Percentiles rank a stretch among this genome's conserved stretches.
Evolutionary conservation across 2,329 filamentous ascomycete genomes (phyloP).

Genomic region (Fusarium papillatum): DNA sequence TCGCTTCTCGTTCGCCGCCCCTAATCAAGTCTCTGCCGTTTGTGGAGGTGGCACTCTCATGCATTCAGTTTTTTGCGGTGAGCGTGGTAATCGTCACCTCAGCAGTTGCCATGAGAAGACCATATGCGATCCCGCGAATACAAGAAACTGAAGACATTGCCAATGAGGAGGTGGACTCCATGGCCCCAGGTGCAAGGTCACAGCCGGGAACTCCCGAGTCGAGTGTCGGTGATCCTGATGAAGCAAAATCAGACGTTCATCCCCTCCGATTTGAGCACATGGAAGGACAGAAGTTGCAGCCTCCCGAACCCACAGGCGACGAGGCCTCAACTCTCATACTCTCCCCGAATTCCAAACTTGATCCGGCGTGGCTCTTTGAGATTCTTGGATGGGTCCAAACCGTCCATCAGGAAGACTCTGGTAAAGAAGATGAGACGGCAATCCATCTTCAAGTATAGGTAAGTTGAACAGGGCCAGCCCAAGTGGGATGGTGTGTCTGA

Average conservation of each 20-base stretch:
- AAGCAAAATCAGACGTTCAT: conserved; percentile 10
- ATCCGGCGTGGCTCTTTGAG: conserved; percentile 13
- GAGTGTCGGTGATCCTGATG: conserved; percentile 6
- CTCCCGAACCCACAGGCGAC: conserved; percentile 10
- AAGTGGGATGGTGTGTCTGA: conserved; percentile 2
- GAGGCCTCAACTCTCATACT: conserved; percentile 23
- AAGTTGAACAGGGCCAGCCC: conserved; percentile 1
- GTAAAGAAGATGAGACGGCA: conserved; percentile 8
- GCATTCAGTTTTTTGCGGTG: conserved; percentile 20
- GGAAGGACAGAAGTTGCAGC: conserved; percentile 22
- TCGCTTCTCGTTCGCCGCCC: conserved; percentile 11
- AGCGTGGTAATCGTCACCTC: conserved; percentile 17
- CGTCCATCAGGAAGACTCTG: background rate
- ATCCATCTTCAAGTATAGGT: background rate
- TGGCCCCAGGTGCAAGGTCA: background rate
- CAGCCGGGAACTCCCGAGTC: background rate
- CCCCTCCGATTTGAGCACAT: conserved; percentile 25
- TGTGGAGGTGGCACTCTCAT: conserved; percentile 16
- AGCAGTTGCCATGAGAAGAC: conserved; percentile 18
- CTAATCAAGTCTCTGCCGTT: conserved; percentile 2
- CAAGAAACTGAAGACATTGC: conserved; percentile 2
- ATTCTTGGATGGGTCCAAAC: conserved; percentile 22
- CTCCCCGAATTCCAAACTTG: conserved; percentile 12
- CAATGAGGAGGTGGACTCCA: conserved; percentile 14
- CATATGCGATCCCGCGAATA: background rate